phyloP scores from a whole-genome alignment of 176 grass and related monocot species.

The Thinopyrum elongatum region DNA sequence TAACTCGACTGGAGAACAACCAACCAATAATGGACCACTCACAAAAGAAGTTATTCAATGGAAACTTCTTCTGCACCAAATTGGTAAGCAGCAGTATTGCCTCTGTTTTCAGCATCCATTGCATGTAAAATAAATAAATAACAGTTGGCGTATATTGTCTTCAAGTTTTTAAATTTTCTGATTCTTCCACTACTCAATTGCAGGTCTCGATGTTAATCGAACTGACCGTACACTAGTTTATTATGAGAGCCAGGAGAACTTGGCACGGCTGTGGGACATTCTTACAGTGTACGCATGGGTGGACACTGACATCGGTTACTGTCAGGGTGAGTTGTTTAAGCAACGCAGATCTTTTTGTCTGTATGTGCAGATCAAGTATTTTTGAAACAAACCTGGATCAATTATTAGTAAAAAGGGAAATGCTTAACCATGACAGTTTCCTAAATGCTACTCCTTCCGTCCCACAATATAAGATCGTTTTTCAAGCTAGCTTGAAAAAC shows the following conservation, averaged over 20 bases:
- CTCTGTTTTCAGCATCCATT: not conserved
- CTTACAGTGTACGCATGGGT: constrained; percentile 94
- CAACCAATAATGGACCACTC: constrained; percentile 32
- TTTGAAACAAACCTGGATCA: not conserved
- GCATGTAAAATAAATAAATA: not conserved
- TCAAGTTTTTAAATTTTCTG: not conserved
- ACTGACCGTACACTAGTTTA: constrained; percentile 87
- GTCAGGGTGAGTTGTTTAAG: constrained; percentile 68
- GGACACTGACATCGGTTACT: constrained; percentile 92
- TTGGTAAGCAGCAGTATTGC: constrained; percentile 50
- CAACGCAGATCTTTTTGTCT: not conserved
- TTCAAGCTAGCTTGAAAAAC: too few species aligned
- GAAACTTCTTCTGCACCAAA: constrained; percentile 96
- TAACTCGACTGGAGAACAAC: constrained; percentile 30
- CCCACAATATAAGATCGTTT: too few species aligned
- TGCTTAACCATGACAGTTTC: not conserved
- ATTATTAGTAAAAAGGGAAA: not conserved
- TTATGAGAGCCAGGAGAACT: constrained; percentile 77
- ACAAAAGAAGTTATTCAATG: constrained; percentile 73
- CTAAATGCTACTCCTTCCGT: not conserved
- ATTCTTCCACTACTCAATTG: constrained; percentile 20
- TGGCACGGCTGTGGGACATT: constrained; percentile 86
- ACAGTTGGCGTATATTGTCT: not conserved
- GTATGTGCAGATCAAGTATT: not conserved
- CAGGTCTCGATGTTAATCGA: constrained; percentile 92